These are phyloP conservation scores for Cladophialophora psammophila DNA, from an alignment of 2,329 filamentous ascomycete species.

Conservation along the genomic window DNA sequence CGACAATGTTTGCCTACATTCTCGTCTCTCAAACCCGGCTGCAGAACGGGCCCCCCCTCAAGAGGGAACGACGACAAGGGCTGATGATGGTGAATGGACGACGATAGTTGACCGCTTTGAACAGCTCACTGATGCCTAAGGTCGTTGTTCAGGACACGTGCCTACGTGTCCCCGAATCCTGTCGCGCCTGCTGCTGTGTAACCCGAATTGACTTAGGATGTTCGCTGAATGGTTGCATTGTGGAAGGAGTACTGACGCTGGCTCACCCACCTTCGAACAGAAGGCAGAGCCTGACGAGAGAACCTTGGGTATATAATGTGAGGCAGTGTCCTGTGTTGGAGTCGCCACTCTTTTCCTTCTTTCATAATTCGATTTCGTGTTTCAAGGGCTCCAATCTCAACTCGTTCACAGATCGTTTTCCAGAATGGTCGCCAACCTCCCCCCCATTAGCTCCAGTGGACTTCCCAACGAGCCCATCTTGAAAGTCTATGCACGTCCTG, in stretches of 20 bases:
- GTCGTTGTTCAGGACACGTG: constrained; percentile 1
- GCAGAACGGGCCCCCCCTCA: constrained; percentile 10
- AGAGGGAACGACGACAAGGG: not conserved
- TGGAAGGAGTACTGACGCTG: not conserved
- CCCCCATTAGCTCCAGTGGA: not conserved
- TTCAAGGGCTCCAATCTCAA: not conserved
- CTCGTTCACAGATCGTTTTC: not conserved
- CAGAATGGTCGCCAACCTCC: not conserved
- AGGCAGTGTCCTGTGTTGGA: not conserved
- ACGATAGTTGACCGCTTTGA: constrained; percentile 5
- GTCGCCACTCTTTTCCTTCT: not conserved
- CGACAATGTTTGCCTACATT: constrained; percentile 6
- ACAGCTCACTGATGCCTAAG: constrained; percentile 10
- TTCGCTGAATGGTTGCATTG: constrained; percentile 1
- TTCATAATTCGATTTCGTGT: not conserved
- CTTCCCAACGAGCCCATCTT: not conserved
- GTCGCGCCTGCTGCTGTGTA: not conserved
- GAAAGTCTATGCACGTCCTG: not conserved
- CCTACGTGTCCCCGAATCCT: constrained; percentile 9
- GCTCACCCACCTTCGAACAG: not conserved
- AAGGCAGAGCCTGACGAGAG: not conserved
- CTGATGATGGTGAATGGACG: not conserved
- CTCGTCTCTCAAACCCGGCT: not conserved
- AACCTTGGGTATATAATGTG: not conserved
- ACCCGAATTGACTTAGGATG: not conserved